Evolutionary conservation across 2,329 filamentous ascomycete species (phyloP), one percentile per base, ranked within the genome.

Genomic region (Daldinia eschscholtzii): DNA sequence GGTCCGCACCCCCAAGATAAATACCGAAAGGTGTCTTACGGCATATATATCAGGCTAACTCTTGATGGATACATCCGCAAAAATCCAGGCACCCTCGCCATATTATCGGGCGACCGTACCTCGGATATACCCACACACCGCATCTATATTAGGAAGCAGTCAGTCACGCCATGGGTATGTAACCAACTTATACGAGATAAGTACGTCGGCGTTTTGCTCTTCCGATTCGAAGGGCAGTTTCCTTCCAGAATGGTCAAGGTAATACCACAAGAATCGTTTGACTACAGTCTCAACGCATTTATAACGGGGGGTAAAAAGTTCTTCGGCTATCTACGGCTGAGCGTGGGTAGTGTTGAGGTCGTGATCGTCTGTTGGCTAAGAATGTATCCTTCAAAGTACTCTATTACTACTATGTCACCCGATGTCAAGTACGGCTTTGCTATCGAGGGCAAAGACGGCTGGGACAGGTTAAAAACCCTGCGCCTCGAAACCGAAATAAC

Each of bases 61-160:
- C 46, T 57, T 18, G 56, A 69, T 37, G 61, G 65, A 50, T 68
- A 68, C 42, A 46, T 65, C 44, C 65, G 65, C 20, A 61, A 30
- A 37, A 23, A 65, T 6, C 52, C 65, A 15, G 57, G 35, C 13
- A 13, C 9, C 3, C 61, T 68, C 23, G 61, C 46, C 9, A 39
- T 50, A 33, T 33, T 62, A 46, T 55, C 65, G 18, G 30, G 12
- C 9, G 20, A 42, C 12, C 37, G 20, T 6, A 2, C 35, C 10
- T 33, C 42, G 35, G 44, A 20, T 7, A 60, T 53, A 58, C 42
- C 52, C 28, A 39, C 63, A 30, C 53, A 62, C 30, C 57, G 50
- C 20, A 61, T 68, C 18, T 68, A 68, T 18, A 39, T 65, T 30
- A 37, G 50, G 26, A 68, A 68, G 6, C 57, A 59, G 23, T 13